Evolutionary conservation across 345 rosid species (phyloP).

Genomic region (Populus euphratica): DNA sequence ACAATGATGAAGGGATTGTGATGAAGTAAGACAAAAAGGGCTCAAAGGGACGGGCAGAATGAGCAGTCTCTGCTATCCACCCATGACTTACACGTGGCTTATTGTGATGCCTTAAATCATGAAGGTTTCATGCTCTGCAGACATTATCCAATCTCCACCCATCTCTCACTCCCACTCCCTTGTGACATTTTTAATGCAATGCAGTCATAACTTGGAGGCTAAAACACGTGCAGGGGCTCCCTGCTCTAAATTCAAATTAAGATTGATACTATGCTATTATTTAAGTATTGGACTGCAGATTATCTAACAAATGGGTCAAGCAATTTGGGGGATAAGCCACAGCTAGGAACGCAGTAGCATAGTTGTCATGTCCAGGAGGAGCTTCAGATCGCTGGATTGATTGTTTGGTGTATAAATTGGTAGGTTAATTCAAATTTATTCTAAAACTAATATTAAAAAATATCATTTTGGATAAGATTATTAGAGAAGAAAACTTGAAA

Average conservation of each 20-base stretch:
- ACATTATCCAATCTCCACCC: not conserved
- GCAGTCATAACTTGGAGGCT: constrained; percentile 16
- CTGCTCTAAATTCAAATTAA: constrained; percentile 12
- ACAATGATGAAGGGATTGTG: too few relatives aligned
- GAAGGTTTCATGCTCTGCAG: constrained; percentile 2
- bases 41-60: not conserved
- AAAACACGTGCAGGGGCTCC: constrained; percentile 9
- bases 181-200: constrained; percentile 6
- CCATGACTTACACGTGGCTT: constrained; percentile 14
- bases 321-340: too few relatives aligned
- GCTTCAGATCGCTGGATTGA: too few relatives aligned
- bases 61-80: not conserved
- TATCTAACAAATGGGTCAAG: not conserved
- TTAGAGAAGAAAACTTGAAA: too few relatives aligned
- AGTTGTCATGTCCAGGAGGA: too few relatives aligned
- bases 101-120: not conserved
- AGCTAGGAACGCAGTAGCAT: too few relatives aligned
- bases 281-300: not conserved
- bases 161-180: too few relatives aligned
- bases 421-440: too few relatives aligned
- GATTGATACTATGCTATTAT: not conserved
- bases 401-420: too few relatives aligned
- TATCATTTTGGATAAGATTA: too few relatives aligned
- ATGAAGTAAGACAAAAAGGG: not conserved
- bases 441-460: too few relatives aligned